A percentile compares a stretch with the other conserved stretches of the same genome.
Conservation (phyloP, 179 eudicot species). For the Camellia oleifera region DNA sequence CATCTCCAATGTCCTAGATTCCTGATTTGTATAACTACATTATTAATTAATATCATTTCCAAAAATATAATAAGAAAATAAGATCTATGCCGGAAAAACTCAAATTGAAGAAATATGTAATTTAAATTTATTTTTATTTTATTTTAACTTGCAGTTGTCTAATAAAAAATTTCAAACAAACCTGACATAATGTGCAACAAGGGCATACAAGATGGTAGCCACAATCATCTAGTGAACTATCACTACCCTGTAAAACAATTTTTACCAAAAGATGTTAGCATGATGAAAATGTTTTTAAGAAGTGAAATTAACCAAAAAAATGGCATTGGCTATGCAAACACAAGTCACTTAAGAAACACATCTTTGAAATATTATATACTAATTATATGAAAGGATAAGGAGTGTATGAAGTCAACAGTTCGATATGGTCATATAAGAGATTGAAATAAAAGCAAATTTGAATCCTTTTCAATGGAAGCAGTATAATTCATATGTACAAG, state of each 20-base stretch:
- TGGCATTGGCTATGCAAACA: no score
- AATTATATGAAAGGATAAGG: no score
- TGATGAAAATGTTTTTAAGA: no score
- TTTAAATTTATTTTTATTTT: not conserved
- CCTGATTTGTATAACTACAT: conserved; percentile 37
- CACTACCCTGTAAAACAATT: conserved; percentile 54
- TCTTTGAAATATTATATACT: no score
- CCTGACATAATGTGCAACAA: conserved; percentile 85
- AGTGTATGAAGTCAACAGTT: no score
- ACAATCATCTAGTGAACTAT: conserved; percentile 73
- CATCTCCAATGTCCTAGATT: conserved; percentile 87
- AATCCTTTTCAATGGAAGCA: no score
- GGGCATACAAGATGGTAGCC: conserved; percentile 82
- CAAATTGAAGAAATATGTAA: not conserved
- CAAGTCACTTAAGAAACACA: no score
- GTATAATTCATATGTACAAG: no score
- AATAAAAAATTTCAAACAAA: conserved; percentile 16
- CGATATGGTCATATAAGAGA: no score
- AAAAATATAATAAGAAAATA: no score
- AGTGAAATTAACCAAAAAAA: no score
- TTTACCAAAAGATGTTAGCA: not conserved
- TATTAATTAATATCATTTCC: not conserved
- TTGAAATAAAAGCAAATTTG: no score
- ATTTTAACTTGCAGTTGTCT: not conserved
- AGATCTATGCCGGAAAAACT: not conserved